phyloP scores from a whole-genome alignment of 805 yeast genomes.

The Myxozyma vanderwaltii region DNA sequence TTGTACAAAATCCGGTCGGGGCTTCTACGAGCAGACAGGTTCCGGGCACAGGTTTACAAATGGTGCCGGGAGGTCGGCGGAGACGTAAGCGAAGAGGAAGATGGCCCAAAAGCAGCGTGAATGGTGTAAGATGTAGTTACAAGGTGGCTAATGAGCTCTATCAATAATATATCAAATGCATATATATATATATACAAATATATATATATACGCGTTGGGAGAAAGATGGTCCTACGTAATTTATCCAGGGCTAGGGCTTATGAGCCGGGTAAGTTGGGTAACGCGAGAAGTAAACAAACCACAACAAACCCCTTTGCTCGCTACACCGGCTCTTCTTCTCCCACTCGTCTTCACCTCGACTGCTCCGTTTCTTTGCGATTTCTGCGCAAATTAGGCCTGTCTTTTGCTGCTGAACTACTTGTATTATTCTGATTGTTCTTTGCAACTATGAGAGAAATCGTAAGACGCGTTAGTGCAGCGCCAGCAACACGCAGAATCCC shows the following conservation, averaged over 20 bases:
- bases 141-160: neutral
- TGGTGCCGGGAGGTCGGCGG: conserved; percentile 53
- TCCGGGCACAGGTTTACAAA: conserved; percentile 65
- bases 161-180: too few relatives aligned
- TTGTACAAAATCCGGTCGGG: conserved; percentile 73
- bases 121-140: too few relatives aligned
- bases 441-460: conserved; percentile 33
- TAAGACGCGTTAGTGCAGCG: conserved; percentile 28
- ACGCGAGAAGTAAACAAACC: conserved; percentile 29
- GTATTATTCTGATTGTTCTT: neutral
- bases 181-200: too few relatives aligned
- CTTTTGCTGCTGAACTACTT: neutral
- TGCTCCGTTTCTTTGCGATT: too few relatives aligned
- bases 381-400: too few relatives aligned
- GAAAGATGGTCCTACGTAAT: neutral
- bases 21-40: conserved; percentile 73
- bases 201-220: neutral
- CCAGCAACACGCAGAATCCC: neutral
- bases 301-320: conserved; percentile 30
- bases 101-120: neutral
- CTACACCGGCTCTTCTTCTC: neutral
- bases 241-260: too few relatives aligned
- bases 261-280: conserved; percentile 13
- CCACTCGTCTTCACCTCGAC: neutral
- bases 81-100: conserved; percentile 31